Base-by-base conservation (phyloP, 352 stramenopile species). In the Aphanomyces cochlioides region DNA sequence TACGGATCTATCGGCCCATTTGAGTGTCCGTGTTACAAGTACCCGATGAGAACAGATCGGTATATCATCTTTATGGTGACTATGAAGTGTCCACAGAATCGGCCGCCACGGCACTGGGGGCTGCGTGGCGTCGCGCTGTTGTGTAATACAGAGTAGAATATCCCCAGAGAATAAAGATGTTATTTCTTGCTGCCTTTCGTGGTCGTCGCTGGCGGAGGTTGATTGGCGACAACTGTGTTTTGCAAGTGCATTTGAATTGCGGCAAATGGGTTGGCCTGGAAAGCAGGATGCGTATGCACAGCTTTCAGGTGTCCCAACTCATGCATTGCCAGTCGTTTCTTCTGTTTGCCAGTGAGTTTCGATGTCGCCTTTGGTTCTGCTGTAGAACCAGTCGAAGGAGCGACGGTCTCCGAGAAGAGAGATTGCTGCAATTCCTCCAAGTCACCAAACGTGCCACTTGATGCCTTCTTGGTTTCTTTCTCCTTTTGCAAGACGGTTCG, bases 1-100 rank as follows among this genome's bases (percentile, higher is more conserved):
- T 98, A 98, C 76, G 94, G 94, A 15, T 77, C 83, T 8, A 76
- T 89, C 3, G 94, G 94, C 1, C 90, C 94, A 1, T 99, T 98
- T 73, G 92, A 98, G 76, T 98, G 90, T 75, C 93, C 97, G 39
- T 93, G 96, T 67, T 99, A 99, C 89, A 98, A 98, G 85, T 99
- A 99, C 78, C 83, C 89, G 17, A 90, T 71, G 28, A 87, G 96
- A 28, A 98, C 92, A 43, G 96, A 99, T 71, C 87, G 91, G 17
- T 98, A 98, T 78, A 97, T 98, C 70, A 94, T 99, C 72, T 98
- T 98, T 66, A 98, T 96, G 80, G 93, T 98, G 54, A 95, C 84
- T 36, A 93, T 95, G 84, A 92, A 93, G 74, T 95, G 87, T 77
- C 84, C 85, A 40, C 78, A 82, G 15, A 96, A 95, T 19, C 81